These are phyloP conservation scores for Adenanthera pavonina DNA, from an alignment of 306 rosid species.

Conservation along the genomic window DNA sequence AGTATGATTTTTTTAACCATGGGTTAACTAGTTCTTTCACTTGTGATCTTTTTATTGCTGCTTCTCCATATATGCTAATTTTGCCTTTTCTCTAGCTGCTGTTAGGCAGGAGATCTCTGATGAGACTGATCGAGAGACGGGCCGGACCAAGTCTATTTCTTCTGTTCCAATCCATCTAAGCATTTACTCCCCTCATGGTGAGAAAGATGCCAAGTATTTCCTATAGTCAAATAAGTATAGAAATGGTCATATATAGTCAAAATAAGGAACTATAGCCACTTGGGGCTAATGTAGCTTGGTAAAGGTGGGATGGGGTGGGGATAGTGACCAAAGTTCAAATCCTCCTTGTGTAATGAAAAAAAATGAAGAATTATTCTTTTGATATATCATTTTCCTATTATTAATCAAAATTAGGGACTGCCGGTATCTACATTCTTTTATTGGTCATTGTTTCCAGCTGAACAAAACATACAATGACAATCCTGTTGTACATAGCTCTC, in stretches of 20 bases:
- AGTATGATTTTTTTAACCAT: not conserved
- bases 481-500: not conserved
- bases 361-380: slow-evolving; percentile 21
- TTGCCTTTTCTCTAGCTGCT: slow-evolving; percentile 70
- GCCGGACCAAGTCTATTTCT: slow-evolving; percentile 84
- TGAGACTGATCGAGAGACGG: slow-evolving; percentile 98
- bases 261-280: not conserved
- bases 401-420: not conserved
- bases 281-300: too few species aligned
- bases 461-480: slow-evolving; percentile 16
- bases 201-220: slow-evolving; percentile 22
- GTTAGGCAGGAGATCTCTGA: slow-evolving; percentile 95
- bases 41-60: slow-evolving; percentile 35
- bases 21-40: not conserved
- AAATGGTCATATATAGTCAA: not conserved
- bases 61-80: slow-evolving; percentile 39
- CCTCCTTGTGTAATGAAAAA: too few species aligned
- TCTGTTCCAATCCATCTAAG: slow-evolving; percentile 97
- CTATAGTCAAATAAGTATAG: not conserved
- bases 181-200: slow-evolving; percentile 94
- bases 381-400: not conserved
- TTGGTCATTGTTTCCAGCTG: slow-evolving; percentile 21
- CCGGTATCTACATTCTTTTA: not conserved
- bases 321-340: too few species aligned
- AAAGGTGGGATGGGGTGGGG: too few species aligned